These are phyloP conservation scores for Exsudoporus frostii DNA, from an alignment of 768 basidiomycete genomes.

Conservation along the genomic window DNA sequence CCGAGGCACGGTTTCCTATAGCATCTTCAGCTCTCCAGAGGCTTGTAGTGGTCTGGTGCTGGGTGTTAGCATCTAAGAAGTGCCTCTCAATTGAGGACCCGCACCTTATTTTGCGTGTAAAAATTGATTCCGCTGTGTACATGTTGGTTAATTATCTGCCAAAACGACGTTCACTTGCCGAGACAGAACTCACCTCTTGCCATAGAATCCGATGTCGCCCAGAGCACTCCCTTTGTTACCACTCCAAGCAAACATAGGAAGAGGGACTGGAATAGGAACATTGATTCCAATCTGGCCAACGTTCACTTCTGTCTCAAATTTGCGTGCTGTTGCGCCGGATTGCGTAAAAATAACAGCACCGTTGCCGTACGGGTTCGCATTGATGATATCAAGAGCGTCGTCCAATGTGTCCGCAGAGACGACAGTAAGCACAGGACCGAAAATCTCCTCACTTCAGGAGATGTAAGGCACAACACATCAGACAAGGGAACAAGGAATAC, in stretches of 20 bases:
- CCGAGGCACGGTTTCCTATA: slow-evolving; percentile 72
- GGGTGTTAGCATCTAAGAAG: slow-evolving; percentile 4
- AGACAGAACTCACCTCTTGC: slow-evolving; percentile 56
- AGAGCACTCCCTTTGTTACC: slow-evolving; percentile 88
- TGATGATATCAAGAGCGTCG: slow-evolving; percentile 87
- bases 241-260: slow-evolving; percentile 95
- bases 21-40: slow-evolving; percentile 91
- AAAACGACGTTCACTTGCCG: neutral
- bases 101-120: slow-evolving; percentile 91
- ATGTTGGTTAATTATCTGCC: neutral
- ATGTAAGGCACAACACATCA: neutral
- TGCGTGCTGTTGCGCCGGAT: slow-evolving; percentile 90
- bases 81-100: neutral
- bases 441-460: slow-evolving; percentile 78
- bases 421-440: slow-evolving; percentile 85
- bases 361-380: slow-evolving; percentile 88
- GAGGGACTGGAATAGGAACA: slow-evolving; percentile 88
- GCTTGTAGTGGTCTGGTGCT: slow-evolving; percentile 77
- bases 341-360: slow-evolving; percentile 96
- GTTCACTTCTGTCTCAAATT: slow-evolving; percentile 85
- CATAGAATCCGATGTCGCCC: slow-evolving; percentile 90
- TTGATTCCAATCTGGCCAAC: slow-evolving; percentile 94
- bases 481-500: slow-evolving; percentile 22
- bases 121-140: slow-evolving; percentile 78
- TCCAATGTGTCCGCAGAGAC: slow-evolving; percentile 81